Evolutionary conservation across 1,284 basidiomycete genomes (phyloP), one percentile per base, ranked within the genome.

Genomic region (Hymenochaete sp.): DNA sequence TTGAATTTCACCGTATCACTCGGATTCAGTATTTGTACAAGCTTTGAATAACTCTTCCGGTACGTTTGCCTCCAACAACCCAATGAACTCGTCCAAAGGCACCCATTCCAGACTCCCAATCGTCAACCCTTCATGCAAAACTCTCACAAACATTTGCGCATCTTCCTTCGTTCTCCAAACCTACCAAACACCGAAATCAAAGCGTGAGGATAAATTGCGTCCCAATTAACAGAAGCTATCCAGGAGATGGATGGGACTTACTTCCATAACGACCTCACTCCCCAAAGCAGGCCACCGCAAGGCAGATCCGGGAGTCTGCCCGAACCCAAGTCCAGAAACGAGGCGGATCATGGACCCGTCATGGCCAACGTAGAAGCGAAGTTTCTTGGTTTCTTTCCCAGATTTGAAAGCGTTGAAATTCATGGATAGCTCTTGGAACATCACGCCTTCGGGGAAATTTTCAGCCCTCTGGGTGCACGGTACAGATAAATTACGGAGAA

Each of bases 281-380:
- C 73, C 72, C 38, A 75, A 57, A 0, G 72, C 70, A 1, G 73
- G 73, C 72, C 72, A 75, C 22, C 70, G 63, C 42, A 74, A 53
- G 1, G 58, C 57, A 6, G 54, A 52, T n/a, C n/a, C n/a, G n/a
- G n/a, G n/a, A 8, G 52, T 49, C 29, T 56, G 59, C 11, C 69
- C 70, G 13, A 73, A 55, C 4, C 72, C 71, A 2, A 75, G 60
- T 10, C 67, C 65, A 1, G 71, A 57, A 5, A 71, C 69, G 4
- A 75, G 66, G 24, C 72, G 64, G 42, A 75, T 65, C 64, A 75
- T 69, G 4, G 69, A 65, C 3, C 72, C 70, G 48, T 75, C 72
- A 46, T 75, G 73, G 3, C 70, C 73, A 7, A 74, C 66, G 42
- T 71, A 70, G 45, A 74, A 62, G 27, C 60, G 60, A 24, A 71